These are phyloP conservation scores for Penicillium sp. DNA, from an alignment of 2,329 filamentous ascomycete species.

Conservation along the genomic window DNA sequence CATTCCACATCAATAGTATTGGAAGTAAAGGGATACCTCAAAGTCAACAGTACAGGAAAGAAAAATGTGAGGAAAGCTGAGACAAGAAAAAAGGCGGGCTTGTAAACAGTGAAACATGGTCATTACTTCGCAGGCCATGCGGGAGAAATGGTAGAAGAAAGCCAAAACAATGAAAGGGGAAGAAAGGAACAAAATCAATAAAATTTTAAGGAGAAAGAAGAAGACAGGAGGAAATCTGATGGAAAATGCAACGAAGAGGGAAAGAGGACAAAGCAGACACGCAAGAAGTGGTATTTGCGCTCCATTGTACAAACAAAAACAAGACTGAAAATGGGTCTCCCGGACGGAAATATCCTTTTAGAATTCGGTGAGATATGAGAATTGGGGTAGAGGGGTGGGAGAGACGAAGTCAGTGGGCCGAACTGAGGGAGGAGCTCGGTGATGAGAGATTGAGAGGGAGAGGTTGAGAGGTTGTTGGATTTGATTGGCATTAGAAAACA, in stretches of 20 bases:
- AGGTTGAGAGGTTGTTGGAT: background rate
- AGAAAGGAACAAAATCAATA: slow-evolving; percentile 7
- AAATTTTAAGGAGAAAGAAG: slow-evolving; percentile 17
- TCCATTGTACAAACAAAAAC: slow-evolving; percentile 44
- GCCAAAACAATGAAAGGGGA: slow-evolving; percentile 6
- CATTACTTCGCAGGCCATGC: slow-evolving; percentile 25
- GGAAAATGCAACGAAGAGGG: slow-evolving; percentile 19
- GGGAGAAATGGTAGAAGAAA: slow-evolving; percentile 14
- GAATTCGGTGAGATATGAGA: slow-evolving; percentile 1
- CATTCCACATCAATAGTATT: slow-evolving; percentile 25
- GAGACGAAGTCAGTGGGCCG: background rate
- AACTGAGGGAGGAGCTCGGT: background rate
- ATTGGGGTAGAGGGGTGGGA: background rate
- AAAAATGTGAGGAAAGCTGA: background rate
- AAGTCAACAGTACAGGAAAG: slow-evolving; percentile 19
- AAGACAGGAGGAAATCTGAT: slow-evolving; percentile 15
- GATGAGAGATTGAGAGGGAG: background rate
- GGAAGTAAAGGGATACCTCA: slow-evolving; percentile 20
- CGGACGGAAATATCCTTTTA: slow-evolving; percentile 2
- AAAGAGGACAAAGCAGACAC: slow-evolving; percentile 27
- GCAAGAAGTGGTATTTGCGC: slow-evolving; percentile 45
- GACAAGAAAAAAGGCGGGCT: slow-evolving; percentile 12
- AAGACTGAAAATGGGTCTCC: slow-evolving; percentile 13
- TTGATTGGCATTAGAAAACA: background rate
- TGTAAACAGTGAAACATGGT: slow-evolving; percentile 17